Base-by-base conservation (phyloP, 257 asterid genomes). In the Anisodus acutangulus region DNA sequence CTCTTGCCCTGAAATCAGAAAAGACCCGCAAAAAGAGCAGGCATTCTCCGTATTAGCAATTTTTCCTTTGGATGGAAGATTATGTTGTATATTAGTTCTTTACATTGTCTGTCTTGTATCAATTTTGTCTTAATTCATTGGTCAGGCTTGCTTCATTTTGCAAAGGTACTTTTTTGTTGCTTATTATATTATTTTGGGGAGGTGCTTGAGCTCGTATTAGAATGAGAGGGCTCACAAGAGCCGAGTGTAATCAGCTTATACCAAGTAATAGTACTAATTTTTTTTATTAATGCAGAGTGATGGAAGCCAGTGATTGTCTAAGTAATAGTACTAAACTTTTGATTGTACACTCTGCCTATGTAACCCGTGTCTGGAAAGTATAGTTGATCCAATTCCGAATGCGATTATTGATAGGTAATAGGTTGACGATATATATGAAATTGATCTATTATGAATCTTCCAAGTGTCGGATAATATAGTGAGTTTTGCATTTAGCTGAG, bases 31-130 rank as follows among this genome's bases (percentile, higher is more conserved):
- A 89, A 60, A 95, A 85, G 82, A 86, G 85, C 88, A 87, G 96
- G 74, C 95, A 90, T 51, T 88, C 84, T 72, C 98, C 98, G 13
- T 95, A 93, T 71, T 93, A 95, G 90, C 80, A 59, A 45, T 78
- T 78, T 31, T 76, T 51, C 81, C 64, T 76, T 49, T 51, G 15
- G 47, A 26, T 76, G 63, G 45, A 26, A 26, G 81, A 6, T 51
- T 78, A 26, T 78, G 64, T 53, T 78, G 64, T 78, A 78, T 53
- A 53, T 78, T 26, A 53, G 13, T 26, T 22, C 6, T 4, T 26
- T 5, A 45, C 47, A 9, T 72, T 6, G 9, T 11, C 6, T 22
- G 19, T 49, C 81, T 19, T 74, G 0, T 49, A 49, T 74, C 41
- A 49, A 1, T 49, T 43, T 49, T 22, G 22, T 6, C 47, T 8